Percentiles rank a stretch among this genome's conserved stretches.
Conservation (phyloP, 2,329 filamentous ascomycete species). For the Dothideomycetes sp. region DNA sequence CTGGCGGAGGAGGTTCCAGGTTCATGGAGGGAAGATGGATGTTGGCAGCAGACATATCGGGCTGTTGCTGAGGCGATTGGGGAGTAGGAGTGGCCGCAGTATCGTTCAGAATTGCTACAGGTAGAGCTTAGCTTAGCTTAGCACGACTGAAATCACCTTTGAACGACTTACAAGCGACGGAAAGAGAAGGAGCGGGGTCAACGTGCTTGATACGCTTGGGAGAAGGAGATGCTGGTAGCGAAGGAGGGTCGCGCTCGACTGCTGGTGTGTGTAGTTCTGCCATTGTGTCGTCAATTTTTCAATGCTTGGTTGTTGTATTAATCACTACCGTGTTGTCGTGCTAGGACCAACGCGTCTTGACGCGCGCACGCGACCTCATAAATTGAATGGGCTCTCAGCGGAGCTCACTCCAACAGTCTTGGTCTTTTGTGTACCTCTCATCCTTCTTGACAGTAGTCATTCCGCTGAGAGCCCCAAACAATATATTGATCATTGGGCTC, state of each 20-base stretch:
- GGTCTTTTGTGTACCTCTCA: too few species aligned
- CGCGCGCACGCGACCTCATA: too few species aligned
- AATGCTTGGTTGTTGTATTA: too few species aligned
- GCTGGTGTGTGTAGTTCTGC: constrained; percentile 23
- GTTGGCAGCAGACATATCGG: constrained; percentile 9
- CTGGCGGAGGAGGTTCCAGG: constrained; percentile 38
- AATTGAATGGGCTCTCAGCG: too few species aligned
- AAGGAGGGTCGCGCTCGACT: constrained; percentile 40
- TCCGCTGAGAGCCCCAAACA: too few species aligned
- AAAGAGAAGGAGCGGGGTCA: constrained; percentile 31
- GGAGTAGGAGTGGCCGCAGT: constrained; percentile 26
- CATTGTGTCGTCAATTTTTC: constrained; percentile 18
- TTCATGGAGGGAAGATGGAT: constrained; percentile 24
- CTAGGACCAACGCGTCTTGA: too few species aligned
- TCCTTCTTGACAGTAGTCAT: too few species aligned
- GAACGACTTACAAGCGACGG: constrained; percentile 25
- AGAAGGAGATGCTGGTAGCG: constrained; percentile 62
- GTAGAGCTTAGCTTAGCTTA: constrained; percentile 9
- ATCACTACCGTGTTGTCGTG: too few species aligned
- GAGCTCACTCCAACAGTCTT: too few species aligned
- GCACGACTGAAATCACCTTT: too few species aligned
- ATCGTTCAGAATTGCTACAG: constrained; percentile 29
- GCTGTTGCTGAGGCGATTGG: constrained; percentile 18
- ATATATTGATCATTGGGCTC: too few species aligned
- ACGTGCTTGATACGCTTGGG: constrained; percentile 70